phyloP scores from a whole-genome alignment of 2,329 filamentous ascomycete genomes.

The Alternaria arbusti region DNA sequence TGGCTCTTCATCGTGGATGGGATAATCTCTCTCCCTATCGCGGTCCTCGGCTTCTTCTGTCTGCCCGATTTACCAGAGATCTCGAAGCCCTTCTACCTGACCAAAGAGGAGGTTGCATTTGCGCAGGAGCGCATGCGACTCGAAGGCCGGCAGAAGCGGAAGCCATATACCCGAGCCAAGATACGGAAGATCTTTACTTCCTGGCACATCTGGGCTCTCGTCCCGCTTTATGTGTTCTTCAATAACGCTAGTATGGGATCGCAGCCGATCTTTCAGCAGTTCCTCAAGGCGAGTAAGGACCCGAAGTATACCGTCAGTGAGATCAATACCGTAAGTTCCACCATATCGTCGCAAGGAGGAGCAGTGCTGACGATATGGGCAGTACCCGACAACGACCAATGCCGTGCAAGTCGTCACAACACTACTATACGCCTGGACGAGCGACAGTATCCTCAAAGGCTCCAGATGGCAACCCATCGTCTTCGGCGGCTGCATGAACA shows the following conservation, averaged over 20 bases:
- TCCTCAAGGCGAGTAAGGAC: conserved; percentile 23
- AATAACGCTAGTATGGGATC: conserved; percentile 1
- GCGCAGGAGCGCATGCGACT: conserved; percentile 16
- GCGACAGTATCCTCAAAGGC: conserved; percentile 24
- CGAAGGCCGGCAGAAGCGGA: background rate
- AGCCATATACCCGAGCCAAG: conserved; percentile 9
- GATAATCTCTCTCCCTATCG: conserved; percentile 24
- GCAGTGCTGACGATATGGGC: too few relatives aligned
- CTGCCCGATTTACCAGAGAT: conserved; percentile 24
- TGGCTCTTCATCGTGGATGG: conserved; percentile 32
- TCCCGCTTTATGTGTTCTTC: conserved; percentile 6
- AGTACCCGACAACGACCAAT: conserved; percentile 12
- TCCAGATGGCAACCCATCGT: conserved; percentile 27
- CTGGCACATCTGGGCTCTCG: conserved; percentile 23
- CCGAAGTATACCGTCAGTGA: conserved; percentile 20
- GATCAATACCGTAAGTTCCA: conserved; percentile 16
- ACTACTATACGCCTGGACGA: conserved; percentile 25
- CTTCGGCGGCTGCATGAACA: conserved; percentile 26
- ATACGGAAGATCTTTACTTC: conserved; percentile 5
- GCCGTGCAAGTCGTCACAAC: conserved; percentile 31
- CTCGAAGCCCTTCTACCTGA: conserved; percentile 18
- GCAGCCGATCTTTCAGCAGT: conserved; percentile 19
- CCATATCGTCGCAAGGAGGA: too few relatives aligned
- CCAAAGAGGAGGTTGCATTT: conserved; percentile 13
- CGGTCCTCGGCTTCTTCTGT: conserved; percentile 23